Percentiles rank a stretch among this genome's conserved stretches.
phyloP scores from a whole-genome alignment of 768 basidiomycete species.

The Mycena belliarum region DNA sequence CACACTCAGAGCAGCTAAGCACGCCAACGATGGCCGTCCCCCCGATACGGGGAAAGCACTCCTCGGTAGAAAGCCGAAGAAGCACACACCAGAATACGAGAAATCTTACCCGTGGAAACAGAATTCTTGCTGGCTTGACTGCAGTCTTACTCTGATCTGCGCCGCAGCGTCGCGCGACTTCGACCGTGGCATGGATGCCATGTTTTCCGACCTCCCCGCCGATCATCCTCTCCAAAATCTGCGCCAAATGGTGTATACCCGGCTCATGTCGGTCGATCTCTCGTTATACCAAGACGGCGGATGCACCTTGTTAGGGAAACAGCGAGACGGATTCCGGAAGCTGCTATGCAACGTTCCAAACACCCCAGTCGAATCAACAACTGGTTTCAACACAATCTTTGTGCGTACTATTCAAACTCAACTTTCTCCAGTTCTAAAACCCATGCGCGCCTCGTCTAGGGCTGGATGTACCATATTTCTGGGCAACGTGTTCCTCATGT shows the following conservation, averaged over 20 bases:
- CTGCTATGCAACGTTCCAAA: neutral
- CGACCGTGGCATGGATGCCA: neutral
- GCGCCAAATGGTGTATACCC: slow-evolving; percentile 1
- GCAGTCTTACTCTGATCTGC: neutral
- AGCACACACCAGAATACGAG: neutral
- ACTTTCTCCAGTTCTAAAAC: too few relatives aligned
- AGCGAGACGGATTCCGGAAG: slow-evolving; percentile 2
- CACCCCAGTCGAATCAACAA: neutral
- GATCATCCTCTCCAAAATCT: neutral
- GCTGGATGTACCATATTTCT: too few relatives aligned
- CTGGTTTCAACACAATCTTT: neutral
- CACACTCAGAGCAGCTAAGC: neutral
- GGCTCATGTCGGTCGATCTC: neutral
- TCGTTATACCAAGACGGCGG: neutral
- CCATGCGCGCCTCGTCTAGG: too few relatives aligned
- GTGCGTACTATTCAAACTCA: too few relatives aligned
- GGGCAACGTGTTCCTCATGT: too few relatives aligned
- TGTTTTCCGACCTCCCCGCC: neutral
- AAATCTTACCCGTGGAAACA: neutral
- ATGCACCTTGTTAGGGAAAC: neutral
- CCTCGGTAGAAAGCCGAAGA: neutral
- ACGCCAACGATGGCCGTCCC: slow-evolving; percentile 4
- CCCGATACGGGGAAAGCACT: slow-evolving; percentile 1
- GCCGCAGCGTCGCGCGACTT: neutral
- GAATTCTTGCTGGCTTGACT: neutral